phyloP scores from a whole-genome alignment of 2,329 filamentous ascomycete genomes.

The Microdochium trichocladiopsis region DNA sequence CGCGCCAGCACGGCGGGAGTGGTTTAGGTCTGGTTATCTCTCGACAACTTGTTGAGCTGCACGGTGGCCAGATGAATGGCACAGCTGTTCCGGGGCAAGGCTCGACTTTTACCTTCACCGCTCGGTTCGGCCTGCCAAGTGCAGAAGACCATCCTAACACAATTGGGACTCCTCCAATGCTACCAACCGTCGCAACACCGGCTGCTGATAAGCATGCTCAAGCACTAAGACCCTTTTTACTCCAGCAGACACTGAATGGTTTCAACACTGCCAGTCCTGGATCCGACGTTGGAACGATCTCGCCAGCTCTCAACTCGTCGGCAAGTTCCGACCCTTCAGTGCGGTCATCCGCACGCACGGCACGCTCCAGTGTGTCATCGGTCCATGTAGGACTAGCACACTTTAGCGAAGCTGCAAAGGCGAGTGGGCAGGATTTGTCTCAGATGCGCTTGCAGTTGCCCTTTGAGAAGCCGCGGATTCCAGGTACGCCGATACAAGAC shows the following conservation, averaged over 20 bases:
- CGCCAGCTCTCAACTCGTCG: slow-evolving; percentile 49
- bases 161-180: slow-evolving; percentile 32
- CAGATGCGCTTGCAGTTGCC: slow-evolving; percentile 63
- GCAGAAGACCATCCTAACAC: slow-evolving; percentile 54
- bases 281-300: slow-evolving; percentile 28
- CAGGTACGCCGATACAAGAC: slow-evolving; percentile 26
- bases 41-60: slow-evolving; percentile 89
- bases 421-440: slow-evolving; percentile 52
- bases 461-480: slow-evolving; percentile 27
- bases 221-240: slow-evolving; percentile 18
- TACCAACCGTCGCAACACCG: slow-evolving; percentile 22
- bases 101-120: slow-evolving; percentile 67
- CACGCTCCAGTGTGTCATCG: slow-evolving; percentile 65
- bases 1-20: slow-evolving; percentile 89
- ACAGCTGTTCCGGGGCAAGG: slow-evolving; percentile 77
- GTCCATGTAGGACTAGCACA: slow-evolving; percentile 50
- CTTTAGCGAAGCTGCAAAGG: slow-evolving; percentile 58
- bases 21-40: slow-evolving; percentile 92
- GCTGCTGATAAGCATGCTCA: slow-evolving; percentile 22
- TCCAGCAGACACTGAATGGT: slow-evolving; percentile 19
- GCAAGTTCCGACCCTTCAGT: slow-evolving; percentile 64
- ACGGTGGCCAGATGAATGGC: slow-evolving; percentile 85
- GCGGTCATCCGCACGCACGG: slow-evolving; percentile 54
- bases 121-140: slow-evolving; percentile 64
- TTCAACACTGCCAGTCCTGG: slow-evolving; percentile 21